Percentiles rank a stretch among this genome's conserved stretches.
phyloP scores from a whole-genome alignment of 352 stramenopile species.

The Globisporangium spiculum region DNA sequence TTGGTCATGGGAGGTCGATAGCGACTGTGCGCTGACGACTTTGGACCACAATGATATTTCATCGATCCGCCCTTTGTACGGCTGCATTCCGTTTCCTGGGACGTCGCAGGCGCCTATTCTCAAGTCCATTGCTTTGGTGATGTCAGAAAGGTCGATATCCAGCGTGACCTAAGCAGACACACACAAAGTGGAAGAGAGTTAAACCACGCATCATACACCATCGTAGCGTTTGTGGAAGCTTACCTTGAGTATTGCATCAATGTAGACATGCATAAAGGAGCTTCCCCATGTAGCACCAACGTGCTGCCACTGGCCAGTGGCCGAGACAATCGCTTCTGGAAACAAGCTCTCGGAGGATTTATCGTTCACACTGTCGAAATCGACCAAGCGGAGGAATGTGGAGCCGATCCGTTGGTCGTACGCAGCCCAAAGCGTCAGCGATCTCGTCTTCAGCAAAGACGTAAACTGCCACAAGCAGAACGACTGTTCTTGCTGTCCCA shows the following conservation, averaged over 20 bases:
- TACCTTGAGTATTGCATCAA: conserved; percentile 11
- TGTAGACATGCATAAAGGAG: background rate
- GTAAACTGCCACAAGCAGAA: conserved; percentile 22
- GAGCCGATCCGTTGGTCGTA: conserved; percentile 4
- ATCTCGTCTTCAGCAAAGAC: background rate
- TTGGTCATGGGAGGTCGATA: conserved; percentile 7
- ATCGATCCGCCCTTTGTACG: conserved; percentile 30
- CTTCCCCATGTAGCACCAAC: conserved; percentile 9
- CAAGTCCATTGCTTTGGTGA: conserved; percentile 9
- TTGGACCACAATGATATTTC: conserved; percentile 32
- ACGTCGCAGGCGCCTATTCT: conserved; percentile 20
- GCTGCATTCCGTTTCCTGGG: background rate
- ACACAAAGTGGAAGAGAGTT: background rate
- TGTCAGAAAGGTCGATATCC: conserved; percentile 5
- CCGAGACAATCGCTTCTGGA: background rate
- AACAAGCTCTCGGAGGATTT: background rate
- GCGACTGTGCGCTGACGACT: background rate
- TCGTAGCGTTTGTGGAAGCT: background rate
- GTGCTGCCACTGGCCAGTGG: conserved; percentile 13
- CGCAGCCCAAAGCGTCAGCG: conserved; percentile 16
- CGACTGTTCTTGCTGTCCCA: background rate
- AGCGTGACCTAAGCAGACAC: background rate
- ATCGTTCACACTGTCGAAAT: conserved; percentile 1
- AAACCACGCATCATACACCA: background rate
- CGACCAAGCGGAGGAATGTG: conserved; percentile 7